These are phyloP conservation scores for Babesia ovata DNA, from an alignment of 169 alveolate species.

Conservation along the genomic window DNA sequence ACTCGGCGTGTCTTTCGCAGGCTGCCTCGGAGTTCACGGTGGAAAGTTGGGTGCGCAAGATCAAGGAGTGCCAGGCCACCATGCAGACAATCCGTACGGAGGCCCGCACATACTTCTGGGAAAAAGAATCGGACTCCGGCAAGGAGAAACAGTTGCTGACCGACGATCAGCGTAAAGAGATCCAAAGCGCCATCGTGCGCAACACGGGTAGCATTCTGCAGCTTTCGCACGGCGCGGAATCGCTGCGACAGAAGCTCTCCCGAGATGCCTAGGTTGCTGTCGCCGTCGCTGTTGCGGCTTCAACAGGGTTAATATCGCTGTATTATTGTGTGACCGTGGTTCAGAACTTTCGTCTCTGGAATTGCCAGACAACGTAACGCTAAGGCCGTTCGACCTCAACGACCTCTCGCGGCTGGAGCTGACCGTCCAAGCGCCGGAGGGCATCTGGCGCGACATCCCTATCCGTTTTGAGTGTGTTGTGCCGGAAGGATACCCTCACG, in stretches of 20 bases:
- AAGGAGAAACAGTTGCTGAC: conserved; percentile 1
- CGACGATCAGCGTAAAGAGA: conserved; percentile 42
- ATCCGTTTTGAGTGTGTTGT: conserved; percentile 28
- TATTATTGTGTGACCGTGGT: neutral
- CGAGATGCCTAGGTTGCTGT: conserved; percentile 19
- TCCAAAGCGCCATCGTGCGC: conserved; percentile 30
- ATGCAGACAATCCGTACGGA: conserved; percentile 56
- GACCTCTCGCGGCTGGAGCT: conserved; percentile 47
- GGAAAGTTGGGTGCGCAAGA: conserved; percentile 54
- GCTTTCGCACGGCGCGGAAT: conserved; percentile 50
- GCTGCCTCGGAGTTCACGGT: conserved; percentile 63
- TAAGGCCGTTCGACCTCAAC: conserved; percentile 54
- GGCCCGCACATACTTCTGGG: conserved; percentile 46
- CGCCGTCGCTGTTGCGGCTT: conserved; percentile 40
- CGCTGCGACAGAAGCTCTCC: conserved; percentile 28
- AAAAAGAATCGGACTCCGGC: conserved; percentile 13
- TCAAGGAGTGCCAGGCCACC: conserved; percentile 51
- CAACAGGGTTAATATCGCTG: conserved; percentile 28
- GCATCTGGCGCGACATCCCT: conserved; percentile 49
- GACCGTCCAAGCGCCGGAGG: conserved; percentile 43
- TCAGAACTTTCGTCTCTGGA: conserved; percentile 46
- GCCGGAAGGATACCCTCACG: conserved; percentile 60
- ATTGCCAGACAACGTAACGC: conserved; percentile 42
- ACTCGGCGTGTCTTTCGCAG: conserved; percentile 58
- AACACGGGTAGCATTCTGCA: conserved; percentile 48